Base-by-base conservation (phyloP, 2,329 filamentous ascomycete species). In the Aaosphaeria pasadenensis region DNA sequence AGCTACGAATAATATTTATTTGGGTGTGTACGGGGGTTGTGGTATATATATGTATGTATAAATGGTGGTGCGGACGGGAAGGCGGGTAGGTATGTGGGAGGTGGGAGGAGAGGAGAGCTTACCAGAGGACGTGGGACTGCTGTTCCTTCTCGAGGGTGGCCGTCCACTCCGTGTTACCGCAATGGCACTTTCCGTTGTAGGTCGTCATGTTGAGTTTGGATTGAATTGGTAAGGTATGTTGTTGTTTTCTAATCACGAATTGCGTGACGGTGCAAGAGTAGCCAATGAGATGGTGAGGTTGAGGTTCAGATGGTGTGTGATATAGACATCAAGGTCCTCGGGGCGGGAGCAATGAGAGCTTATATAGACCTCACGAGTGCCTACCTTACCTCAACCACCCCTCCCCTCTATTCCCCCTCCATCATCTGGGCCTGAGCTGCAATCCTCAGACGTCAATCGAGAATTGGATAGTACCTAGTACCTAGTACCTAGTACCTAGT, bases 161-260 rank as follows among this genome's bases (percentile, higher is more conserved):
- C 39, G 74, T 72, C 76, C 76, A 82, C 55, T 77, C 69, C 42
- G 71, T 75, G 58, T 78, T 67, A 58, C 78, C 78, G 63, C 80
- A 82, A 60, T 81, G 78, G 72, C 80, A 82, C 41, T 40, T 7
- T 40, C 78, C 80, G 46, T 71, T 64, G 61, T 74, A 77, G 42
- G 66, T 70, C 35, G 73, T 62, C 75, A 77, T 78, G 40, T 47
- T 68, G 53, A 50, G 17, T 24, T 24, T 24, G 17, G 17, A 24
- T 24, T 24, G 17, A 24, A 24, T 24, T 24, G 17, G 17, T 24
- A 24, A 24, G 17, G 17, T 24, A 24, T 24, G 17, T 24, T 24
- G 17, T 24, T 24, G 17, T 24, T 24, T 24, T 24, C 17, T 24
- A 24, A 24, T 24, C 17, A 24, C 17, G 17, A 24, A 24, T 24